phyloP scores from a whole-genome alignment of 345 rosid genomes.

The Camelina hispida region DNA sequence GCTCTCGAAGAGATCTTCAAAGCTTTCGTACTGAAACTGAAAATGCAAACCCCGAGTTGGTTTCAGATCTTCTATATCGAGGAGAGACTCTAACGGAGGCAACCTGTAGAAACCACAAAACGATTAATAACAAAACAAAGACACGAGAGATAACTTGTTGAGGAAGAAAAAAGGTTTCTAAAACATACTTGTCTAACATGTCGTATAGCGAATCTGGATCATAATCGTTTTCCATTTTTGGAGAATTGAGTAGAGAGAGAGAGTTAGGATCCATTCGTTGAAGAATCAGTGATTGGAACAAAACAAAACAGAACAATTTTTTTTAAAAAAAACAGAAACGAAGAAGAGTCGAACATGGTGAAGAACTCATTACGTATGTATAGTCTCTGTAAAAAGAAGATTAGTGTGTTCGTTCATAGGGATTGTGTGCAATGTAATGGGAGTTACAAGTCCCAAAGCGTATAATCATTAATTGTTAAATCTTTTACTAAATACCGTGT shows the following conservation, averaged over 20 bases:
- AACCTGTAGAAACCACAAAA: conserved; percentile 18
- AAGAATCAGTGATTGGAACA: neutral
- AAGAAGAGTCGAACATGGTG: neutral
- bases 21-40: conserved; percentile 17
- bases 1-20: conserved; percentile 39
- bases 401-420: neutral
- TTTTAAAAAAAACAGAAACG: neutral
- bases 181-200: conserved; percentile 27
- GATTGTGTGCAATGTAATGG: conserved; percentile 38
- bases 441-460: conserved; percentile 42
- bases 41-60: neutral
- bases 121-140: neutral
- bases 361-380: neutral
- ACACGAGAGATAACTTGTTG: conserved; percentile 23
- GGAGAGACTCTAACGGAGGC: conserved; percentile 33
- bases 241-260: neutral
- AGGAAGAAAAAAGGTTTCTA: conserved; percentile 24
- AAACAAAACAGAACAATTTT: neutral
- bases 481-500: conserved; percentile 17
- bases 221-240: neutral
- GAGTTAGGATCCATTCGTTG: conserved; percentile 29
- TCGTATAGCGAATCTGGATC: conserved; percentile 36
- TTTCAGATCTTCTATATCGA: conserved; percentile 14
- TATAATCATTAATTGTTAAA: conserved; percentile 15
- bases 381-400: neutral